Evolutionary conservation across 192 early-diverging fungal genomes (phyloP).

Genomic region (Cetraspora pellucida): DNA sequence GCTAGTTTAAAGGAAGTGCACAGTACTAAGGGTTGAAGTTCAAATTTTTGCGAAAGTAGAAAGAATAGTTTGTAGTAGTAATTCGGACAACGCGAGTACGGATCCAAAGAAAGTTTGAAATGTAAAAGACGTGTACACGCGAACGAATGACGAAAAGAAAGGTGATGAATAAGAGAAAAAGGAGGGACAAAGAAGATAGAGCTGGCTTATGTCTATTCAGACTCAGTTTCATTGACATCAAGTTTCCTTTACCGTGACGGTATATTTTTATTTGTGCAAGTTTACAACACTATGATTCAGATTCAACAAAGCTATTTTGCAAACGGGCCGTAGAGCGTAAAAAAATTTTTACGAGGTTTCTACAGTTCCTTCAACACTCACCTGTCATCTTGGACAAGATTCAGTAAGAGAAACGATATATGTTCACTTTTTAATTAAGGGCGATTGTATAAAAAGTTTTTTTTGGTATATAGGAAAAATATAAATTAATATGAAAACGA

Average conservation of each 20-base stretch:
- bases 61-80: not conserved
- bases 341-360: not conserved
- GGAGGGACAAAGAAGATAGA: not conserved
- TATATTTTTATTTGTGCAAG: not conserved
- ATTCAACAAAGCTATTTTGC: not conserved
- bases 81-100: not conserved
- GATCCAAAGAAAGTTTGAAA: not conserved
- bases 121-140: not conserved
- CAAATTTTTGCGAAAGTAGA: not conserved
- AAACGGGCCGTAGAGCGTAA: not conserved
- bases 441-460: not conserved
- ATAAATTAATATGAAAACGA: too few species aligned
- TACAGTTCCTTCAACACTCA: not conserved
- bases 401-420: constrained; percentile 16
- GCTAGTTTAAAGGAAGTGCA: not conserved
- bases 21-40: not conserved
- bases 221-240: not conserved
- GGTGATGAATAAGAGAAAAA: not conserved
- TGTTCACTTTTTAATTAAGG: not conserved
- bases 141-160: not conserved
- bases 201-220: constrained; percentile 8
- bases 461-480: too few species aligned
- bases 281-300: not conserved
- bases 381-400: constrained; percentile 19
- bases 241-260: not conserved